Evolutionary conservation across 2,329 filamentous ascomycete genomes (phyloP).

Genomic region (Myriosclerotinia scirpicola): DNA sequence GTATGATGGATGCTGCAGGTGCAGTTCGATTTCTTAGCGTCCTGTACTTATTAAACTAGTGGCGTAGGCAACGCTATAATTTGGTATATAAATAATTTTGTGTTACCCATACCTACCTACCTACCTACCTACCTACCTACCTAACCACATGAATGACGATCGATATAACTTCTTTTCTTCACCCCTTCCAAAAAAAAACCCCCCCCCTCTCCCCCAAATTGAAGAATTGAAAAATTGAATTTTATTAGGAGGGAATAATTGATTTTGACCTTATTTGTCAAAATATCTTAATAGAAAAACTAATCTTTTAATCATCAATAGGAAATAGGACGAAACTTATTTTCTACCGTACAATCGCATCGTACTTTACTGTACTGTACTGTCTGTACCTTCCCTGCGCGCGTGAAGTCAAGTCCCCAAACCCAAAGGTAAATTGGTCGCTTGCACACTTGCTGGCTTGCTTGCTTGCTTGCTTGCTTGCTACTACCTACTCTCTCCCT

Average conservation of each 20-base stretch:
- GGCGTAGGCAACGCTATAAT: background rate
- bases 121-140: too few relatives aligned
- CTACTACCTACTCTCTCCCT: background rate
- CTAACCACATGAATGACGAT: background rate
- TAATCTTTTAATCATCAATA: background rate
- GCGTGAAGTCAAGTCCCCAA: conserved; percentile 10
- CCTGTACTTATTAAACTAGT: background rate
- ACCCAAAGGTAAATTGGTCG: conserved; percentile 19
- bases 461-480: conserved; percentile 7
- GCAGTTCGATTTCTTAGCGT: background rate
- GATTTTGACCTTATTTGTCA: background rate
- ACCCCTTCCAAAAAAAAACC: too few relatives aligned
- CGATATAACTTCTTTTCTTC: too few relatives aligned
- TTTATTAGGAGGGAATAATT: background rate
- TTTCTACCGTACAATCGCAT: too few relatives aligned
- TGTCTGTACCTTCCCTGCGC: conserved; percentile 21
- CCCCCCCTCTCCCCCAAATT: too few relatives aligned
- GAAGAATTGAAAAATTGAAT: background rate
- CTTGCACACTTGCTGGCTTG: background rate
- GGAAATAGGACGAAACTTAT: background rate
- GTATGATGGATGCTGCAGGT: too few relatives aligned
- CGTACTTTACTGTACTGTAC: too few relatives aligned
- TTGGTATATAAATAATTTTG: background rate
- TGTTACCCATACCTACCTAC: conserved; percentile 1
- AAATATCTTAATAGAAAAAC: background rate